phyloP scores from a whole-genome alignment of 129 eudicot genomes.

The Pittosporum tobira region DNA sequence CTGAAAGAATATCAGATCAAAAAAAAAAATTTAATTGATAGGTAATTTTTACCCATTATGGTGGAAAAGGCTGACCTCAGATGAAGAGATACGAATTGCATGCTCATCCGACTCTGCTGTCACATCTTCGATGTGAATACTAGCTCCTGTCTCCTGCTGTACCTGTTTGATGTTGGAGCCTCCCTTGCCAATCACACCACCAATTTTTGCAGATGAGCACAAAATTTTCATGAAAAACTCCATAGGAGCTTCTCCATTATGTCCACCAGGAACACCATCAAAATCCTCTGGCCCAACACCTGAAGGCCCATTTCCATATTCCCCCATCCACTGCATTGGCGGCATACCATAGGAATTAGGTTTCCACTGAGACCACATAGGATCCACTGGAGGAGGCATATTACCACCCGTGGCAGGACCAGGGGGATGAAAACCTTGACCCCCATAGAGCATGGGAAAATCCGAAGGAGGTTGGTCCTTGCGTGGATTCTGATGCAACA shows the following conservation, averaged over 20 bases:
- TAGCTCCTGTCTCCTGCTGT: constrained; percentile 69
- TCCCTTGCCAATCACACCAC: constrained; percentile 75
- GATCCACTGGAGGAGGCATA: constrained; percentile 31
- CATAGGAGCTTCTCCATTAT: constrained; percentile 40
- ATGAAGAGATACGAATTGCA: constrained; percentile 65
- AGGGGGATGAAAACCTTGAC: constrained; percentile 34
- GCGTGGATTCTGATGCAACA: constrained; percentile 82
- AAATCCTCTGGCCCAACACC: constrained; percentile 32
- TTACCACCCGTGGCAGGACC: constrained; percentile 38
- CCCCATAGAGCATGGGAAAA: constrained; percentile 20
- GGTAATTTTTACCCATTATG: too few species aligned
- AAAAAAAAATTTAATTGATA: too few species aligned
- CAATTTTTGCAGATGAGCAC: constrained; percentile 64
- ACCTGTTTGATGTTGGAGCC: constrained; percentile 58
- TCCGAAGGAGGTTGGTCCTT: constrained; percentile 59
- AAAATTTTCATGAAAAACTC: constrained; percentile 71
- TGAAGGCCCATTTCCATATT: constrained; percentile 32
- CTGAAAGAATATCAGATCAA: constrained; percentile 33
- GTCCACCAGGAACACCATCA: constrained; percentile 32
- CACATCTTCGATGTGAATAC: constrained; percentile 61
- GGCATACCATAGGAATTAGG: constrained; percentile 34
- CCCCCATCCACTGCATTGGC: constrained; percentile 43
- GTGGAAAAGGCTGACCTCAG: constrained; percentile 43
- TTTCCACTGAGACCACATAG: constrained; percentile 37
- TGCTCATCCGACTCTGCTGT: constrained; percentile 57